These are phyloP conservation scores for Carallia brachiata DNA, from an alignment of 345 rosid genomes.

Conservation along the genomic window DNA sequence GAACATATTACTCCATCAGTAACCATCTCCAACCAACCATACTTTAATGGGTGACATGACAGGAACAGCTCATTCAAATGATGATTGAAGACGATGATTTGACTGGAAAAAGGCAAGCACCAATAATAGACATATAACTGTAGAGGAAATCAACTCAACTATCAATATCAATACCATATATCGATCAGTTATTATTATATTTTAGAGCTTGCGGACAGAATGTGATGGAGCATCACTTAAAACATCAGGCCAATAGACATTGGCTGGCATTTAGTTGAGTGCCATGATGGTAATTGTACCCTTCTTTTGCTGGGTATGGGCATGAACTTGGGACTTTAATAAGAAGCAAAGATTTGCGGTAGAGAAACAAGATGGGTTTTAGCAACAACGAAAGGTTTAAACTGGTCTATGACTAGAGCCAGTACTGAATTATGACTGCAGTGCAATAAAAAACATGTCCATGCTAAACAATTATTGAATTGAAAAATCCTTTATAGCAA, in stretches of 20 bases:
- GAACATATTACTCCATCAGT: constrained; percentile 1
- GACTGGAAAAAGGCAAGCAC: constrained; percentile 45
- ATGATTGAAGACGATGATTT: constrained; percentile 53
- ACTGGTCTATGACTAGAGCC: too few relatives aligned
- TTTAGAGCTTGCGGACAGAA: background rate
- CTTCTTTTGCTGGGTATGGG: background rate
- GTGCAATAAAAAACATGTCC: too few relatives aligned
- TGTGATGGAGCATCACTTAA: background rate
- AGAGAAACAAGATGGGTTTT: too few relatives aligned
- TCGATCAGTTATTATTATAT: background rate
- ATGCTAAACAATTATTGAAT: too few relatives aligned
- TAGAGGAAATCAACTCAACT: constrained; percentile 3
- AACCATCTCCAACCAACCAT: background rate
- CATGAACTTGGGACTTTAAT: too few relatives aligned
- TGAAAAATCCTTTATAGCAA: background rate
- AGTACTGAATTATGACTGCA: too few relatives aligned
- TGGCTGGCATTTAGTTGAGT: background rate
- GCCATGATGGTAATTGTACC: background rate
- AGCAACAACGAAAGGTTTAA: too few relatives aligned
- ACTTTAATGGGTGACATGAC: constrained; percentile 43
- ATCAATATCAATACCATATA: background rate
- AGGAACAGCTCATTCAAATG: constrained; percentile 55
- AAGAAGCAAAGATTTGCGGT: too few relatives aligned
- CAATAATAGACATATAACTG: constrained; percentile 39
- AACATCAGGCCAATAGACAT: background rate